These are phyloP conservation scores for Eucalyptus microcorys DNA, from an alignment of 345 rosid species.

Conservation along the genomic window DNA sequence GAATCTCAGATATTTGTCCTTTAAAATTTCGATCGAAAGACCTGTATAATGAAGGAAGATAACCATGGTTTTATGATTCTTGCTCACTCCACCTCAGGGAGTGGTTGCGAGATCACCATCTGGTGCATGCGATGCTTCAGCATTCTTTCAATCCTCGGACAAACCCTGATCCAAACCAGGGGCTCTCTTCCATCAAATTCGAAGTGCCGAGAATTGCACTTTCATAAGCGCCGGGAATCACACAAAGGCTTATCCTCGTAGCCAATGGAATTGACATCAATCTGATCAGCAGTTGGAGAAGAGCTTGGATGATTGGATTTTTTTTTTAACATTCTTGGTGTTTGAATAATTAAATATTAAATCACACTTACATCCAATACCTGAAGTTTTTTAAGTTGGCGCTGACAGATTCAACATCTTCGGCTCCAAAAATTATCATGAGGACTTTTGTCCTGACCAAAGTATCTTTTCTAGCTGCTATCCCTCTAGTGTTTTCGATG, in stretches of 20 bases:
- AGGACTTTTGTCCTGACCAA: not conserved
- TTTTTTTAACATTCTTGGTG: not conserved
- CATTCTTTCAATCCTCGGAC: not conserved
- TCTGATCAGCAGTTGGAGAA: not conserved
- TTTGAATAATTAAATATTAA: not conserved
- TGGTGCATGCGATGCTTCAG: not conserved
- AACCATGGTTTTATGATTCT: not conserved
- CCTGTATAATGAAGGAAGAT: not conserved
- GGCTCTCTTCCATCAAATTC: not conserved
- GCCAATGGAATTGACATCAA: not conserved
- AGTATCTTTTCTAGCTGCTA: not conserved
- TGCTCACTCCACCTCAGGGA: not conserved
- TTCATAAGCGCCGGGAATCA: not conserved
- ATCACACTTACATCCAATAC: not conserved
- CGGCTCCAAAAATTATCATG: not conserved
- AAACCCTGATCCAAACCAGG: not conserved
- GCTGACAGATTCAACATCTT: not conserved
- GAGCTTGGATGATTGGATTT: not conserved
- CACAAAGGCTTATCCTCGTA: not conserved
- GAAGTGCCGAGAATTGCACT: not conserved
- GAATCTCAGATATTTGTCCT: not conserved
- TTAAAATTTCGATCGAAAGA: not conserved
- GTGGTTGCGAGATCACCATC: not conserved
- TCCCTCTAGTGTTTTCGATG: not conserved
- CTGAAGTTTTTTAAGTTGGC: not conserved